These are phyloP conservation scores for Monosporascus cannonballus DNA, from an alignment of 2,329 filamentous ascomycete genomes.

Conservation along the genomic window DNA sequence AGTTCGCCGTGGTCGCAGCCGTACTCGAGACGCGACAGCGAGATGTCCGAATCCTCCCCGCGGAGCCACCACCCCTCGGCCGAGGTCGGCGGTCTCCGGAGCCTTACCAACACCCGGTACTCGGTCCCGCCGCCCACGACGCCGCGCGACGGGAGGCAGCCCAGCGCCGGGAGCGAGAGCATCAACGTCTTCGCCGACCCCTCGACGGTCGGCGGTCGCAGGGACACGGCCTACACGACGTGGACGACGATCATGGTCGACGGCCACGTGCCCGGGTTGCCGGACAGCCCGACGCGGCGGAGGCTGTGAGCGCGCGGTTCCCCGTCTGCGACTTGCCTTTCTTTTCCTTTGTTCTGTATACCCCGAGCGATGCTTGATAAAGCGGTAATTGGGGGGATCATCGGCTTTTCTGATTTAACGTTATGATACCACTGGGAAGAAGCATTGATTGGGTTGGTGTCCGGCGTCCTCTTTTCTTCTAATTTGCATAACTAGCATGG, in stretches of 20 bases:
- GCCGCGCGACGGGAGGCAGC: constrained; percentile 4
- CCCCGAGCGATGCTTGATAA: too few relatives aligned
- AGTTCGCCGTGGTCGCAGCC: constrained; percentile 4
- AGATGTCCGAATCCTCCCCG: constrained; percentile 12
- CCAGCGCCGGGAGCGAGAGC: constrained; percentile 18
- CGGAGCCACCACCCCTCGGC: constrained; percentile 24
- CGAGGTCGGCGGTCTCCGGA: constrained; percentile 20
- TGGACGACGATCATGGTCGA: constrained; percentile 21
- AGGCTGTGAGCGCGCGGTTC: neutral
- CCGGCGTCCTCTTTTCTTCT: too few relatives aligned
- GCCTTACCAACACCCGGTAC: constrained; percentile 14
- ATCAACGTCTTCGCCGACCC: constrained; percentile 25
- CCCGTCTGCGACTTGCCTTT: too few relatives aligned
- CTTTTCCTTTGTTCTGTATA: too few relatives aligned
- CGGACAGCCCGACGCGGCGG: constrained; percentile 6
- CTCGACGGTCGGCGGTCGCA: constrained; percentile 9
- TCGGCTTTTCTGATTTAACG: too few relatives aligned
- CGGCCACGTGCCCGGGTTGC: constrained; percentile 8
- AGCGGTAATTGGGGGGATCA: too few relatives aligned
- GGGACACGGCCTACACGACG: constrained; percentile 15
- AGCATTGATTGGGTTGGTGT: too few relatives aligned
- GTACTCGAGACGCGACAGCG: constrained; percentile 15
- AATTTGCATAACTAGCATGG: too few relatives aligned
- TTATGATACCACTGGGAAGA: too few relatives aligned
- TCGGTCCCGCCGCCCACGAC: constrained; percentile 1